Percentiles rank a stretch among this genome's conserved stretches.
These are phyloP conservation scores for Globisporangium carolinianum DNA, from an alignment of 352 stramenopile genomes.

Conservation along the genomic window DNA sequence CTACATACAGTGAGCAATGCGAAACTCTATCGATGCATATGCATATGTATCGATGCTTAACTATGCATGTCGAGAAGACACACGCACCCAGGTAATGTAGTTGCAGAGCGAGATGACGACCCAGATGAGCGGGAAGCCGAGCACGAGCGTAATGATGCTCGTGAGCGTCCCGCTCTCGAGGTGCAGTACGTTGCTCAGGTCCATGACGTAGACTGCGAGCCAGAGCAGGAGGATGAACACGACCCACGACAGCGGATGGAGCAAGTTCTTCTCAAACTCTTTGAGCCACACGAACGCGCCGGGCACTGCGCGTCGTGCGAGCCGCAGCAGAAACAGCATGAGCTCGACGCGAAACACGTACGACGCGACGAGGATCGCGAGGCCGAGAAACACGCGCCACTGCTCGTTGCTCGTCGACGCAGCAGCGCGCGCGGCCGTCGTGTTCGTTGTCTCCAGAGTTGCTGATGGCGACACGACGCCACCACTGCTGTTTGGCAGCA, in stretches of 20 bases:
- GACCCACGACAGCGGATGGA: constrained; percentile 71
- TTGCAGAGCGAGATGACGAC: constrained; percentile 76
- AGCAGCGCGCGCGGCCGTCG: too few species aligned
- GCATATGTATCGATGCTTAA: too few species aligned
- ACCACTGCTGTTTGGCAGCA: not conserved
- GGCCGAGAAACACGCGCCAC: constrained; percentile 69
- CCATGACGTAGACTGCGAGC: constrained; percentile 63
- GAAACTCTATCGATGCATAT: not conserved
- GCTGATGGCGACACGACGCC: not conserved
- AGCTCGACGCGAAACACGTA: constrained; percentile 75
- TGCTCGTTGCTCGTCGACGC: constrained; percentile 38
- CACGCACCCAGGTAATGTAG: constrained; percentile 65
- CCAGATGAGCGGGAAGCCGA: constrained; percentile 77
- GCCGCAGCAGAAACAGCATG: constrained; percentile 64
- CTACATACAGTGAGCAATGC: not conserved
- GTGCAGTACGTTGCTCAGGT: constrained; percentile 33
- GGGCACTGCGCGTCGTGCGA: constrained; percentile 53
- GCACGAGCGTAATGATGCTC: constrained; percentile 48
- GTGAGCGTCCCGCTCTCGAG: constrained; percentile 37
- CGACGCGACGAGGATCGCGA: constrained; percentile 55
- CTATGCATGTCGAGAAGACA: too few species aligned
- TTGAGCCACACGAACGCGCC: constrained; percentile 64
- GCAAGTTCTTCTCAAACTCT: constrained; percentile 80
- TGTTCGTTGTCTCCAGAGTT: not conserved
- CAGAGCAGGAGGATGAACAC: constrained; percentile 74